These are phyloP conservation scores for Claviceps digitariae DNA, from an alignment of 2,329 filamentous ascomycete species.

Conservation along the genomic window DNA sequence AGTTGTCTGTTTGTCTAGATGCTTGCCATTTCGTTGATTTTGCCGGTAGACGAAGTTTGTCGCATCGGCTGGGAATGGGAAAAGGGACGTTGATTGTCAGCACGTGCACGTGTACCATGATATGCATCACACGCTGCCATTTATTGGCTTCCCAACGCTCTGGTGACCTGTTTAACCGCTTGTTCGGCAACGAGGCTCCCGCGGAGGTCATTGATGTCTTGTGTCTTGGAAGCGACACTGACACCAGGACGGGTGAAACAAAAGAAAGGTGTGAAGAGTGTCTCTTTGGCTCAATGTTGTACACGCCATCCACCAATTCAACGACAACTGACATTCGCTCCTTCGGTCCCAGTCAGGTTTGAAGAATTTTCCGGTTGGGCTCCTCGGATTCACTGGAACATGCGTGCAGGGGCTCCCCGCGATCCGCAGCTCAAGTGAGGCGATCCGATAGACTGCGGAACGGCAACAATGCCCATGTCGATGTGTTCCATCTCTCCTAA, in stretches of 20 bases:
- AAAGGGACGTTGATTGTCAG: no score
- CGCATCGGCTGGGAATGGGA: no score
- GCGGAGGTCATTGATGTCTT: background rate
- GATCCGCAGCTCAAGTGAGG: background rate
- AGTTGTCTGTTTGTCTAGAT: background rate
- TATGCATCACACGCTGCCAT: no score
- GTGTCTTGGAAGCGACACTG: background rate
- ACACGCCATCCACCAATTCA: background rate
- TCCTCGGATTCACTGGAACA: no score
- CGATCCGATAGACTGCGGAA: background rate
- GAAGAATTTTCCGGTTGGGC: no score
- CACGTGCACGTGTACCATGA: no score
- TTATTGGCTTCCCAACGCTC: no score
- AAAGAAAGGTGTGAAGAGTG: background rate
- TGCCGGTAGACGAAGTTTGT: background rate
- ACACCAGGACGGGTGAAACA: background rate
- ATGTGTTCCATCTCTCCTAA: background rate
- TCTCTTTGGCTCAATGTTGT: background rate
- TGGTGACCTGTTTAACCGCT: slow-evolving; percentile 1
- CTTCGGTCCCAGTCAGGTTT: no score
- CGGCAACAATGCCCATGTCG: background rate
- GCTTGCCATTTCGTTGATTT: background rate
- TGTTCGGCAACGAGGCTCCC: slow-evolving; percentile 3
- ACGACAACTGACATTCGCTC: no score
- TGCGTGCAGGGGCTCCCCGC: background rate